Conservation (phyloP, 225 moss, liverwort and hornwort species). For the Thuidium tamariscinum region DNA sequence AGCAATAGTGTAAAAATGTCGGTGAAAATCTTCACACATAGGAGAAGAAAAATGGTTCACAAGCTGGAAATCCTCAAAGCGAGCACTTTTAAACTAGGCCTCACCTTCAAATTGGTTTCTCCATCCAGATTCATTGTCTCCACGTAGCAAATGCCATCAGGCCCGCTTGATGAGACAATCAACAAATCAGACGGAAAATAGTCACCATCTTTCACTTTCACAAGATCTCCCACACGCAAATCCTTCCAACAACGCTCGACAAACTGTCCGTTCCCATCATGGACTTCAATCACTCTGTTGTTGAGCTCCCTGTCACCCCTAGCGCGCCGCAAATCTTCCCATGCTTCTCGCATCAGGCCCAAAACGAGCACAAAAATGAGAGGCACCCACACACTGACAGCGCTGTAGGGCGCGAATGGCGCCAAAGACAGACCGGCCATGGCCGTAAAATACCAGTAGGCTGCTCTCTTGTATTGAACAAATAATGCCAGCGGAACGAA, state of each 20-base stretch:
- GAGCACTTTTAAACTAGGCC: neutral
- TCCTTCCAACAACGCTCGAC: constrained; percentile 43
- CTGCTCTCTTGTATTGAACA: constrained; percentile 70
- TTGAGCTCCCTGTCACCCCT: constrained; percentile 70
- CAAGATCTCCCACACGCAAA: constrained; percentile 69
- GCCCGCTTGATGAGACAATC: constrained; percentile 57
- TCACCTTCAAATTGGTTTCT: constrained; percentile 89
- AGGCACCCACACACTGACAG: constrained; percentile 62
- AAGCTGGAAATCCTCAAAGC: neutral
- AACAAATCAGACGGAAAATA: constrained; percentile 77
- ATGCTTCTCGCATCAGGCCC: constrained; percentile 64
- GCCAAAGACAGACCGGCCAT: constrained; percentile 69
- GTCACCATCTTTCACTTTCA: constrained; percentile 53
- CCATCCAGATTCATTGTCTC: constrained; percentile 97
- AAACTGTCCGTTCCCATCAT: constrained; percentile 27
- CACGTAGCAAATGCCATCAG: constrained; percentile 78
- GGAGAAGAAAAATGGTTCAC: neutral
- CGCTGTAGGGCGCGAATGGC: constrained; percentile 60
- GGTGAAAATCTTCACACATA: neutral
- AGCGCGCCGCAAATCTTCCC: constrained; percentile 73
- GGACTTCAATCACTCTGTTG: constrained; percentile 29
- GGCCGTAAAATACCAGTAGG: constrained; percentile 93
- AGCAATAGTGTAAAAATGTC: neutral
- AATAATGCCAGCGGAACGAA: constrained; percentile 63
- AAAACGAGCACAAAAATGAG: constrained; percentile 62